Base-by-base conservation (phyloP, 2,329 filamentous ascomycete genomes). In the Nannizziopsis arthrosporioides region DNA sequence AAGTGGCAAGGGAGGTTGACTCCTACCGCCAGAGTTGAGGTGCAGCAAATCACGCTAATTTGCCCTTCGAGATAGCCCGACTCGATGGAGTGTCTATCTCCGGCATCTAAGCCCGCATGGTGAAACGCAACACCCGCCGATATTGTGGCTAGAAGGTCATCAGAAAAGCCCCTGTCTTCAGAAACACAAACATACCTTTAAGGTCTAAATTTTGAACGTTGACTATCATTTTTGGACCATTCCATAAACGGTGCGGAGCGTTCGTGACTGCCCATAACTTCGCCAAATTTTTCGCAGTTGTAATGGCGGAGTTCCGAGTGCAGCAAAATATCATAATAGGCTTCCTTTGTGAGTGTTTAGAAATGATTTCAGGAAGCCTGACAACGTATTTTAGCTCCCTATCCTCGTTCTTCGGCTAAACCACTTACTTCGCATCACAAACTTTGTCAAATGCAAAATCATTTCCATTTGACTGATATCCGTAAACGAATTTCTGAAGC, bases 261-360 rank as follows among this genome's bases (percentile, higher is more conserved):
- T 67, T 65, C 12, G 72, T 73, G 27, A 65, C 68, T 1, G 67
- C 65, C 80, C 83, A 90, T 67, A 79, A 76, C 18, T 78, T 76
- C 1, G 81, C 78, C 32, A 93, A 70, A 37, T 76, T 65, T 48
- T 75, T 76, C 8, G 86, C 84, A 1, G 85, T 89, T 7, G 64
- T 70, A 40, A 80, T 74, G 30, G 82, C 80, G 0, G 82, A 84
- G 51, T 80, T 82, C 32, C 85, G 72, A 0, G 85, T 92, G 53
- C 81, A 82, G 58, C 87, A 92, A 59, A 94, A 93, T 0, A 94
- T 70, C 72, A 94, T 82, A 14, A 86, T 82, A 0, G 86, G 85
- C 58, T 92, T 92, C 36, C 71, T 72, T 39, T 78, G 72, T 0
- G 78, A 80, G 61, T 87, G 81, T 46, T 76, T 81, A 4, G 70